These are phyloP conservation scores for Colletotrichum liriopes DNA, from an alignment of 2,329 filamentous ascomycete genomes.

Conservation along the genomic window DNA sequence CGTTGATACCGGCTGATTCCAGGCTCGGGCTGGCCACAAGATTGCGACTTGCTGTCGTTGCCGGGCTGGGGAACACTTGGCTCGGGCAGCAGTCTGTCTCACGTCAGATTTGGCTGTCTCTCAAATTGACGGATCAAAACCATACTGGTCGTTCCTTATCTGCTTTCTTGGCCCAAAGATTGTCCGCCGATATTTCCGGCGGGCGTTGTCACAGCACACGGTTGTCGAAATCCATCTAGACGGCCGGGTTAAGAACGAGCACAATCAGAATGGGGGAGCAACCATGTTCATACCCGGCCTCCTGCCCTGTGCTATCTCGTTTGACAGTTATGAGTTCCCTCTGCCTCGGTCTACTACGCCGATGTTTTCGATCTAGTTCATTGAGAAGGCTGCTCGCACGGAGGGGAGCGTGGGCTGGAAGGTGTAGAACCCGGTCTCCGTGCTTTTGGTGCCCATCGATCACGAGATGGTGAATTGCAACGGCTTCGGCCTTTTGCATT, in stretches of 20 bases:
- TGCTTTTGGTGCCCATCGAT: not conserved
- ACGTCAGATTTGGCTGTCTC: not conserved
- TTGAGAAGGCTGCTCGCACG: no score
- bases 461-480: not conserved
- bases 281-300: not conserved
- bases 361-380: not conserved
- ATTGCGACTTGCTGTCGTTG: not conserved
- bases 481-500: not conserved
- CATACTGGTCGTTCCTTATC: not conserved
- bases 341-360: not conserved
- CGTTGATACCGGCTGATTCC: not conserved
- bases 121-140: not conserved
- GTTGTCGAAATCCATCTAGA: not conserved
- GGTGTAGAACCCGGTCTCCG: not conserved
- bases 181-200: not conserved
- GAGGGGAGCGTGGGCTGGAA: not conserved
- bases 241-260: not conserved
- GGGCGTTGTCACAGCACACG: not conserved
- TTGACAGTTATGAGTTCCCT: not conserved
- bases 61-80: not conserved
- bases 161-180: not conserved
- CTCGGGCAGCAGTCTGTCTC: not conserved
- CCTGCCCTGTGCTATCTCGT: not conserved
- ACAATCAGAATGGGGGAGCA: not conserved
- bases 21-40: not conserved